Conservation (phyloP, 495 filamentous ascomycete species). For the Xylaria intraflava region DNA sequence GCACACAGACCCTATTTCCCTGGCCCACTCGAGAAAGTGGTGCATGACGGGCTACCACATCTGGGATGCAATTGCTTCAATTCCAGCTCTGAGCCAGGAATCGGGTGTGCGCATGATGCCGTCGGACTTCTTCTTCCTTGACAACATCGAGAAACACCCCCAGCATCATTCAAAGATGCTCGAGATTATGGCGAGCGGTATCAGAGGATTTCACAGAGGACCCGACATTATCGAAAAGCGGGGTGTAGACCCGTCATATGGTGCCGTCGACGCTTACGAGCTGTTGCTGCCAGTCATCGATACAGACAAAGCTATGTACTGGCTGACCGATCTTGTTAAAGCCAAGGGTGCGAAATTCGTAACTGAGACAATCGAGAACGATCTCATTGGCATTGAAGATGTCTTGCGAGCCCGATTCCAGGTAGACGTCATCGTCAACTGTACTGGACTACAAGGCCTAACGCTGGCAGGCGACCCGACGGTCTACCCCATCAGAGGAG, state of each 20-base stretch:
- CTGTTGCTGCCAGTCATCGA: slow-evolving; percentile 44
- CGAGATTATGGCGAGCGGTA: slow-evolving; percentile 30
- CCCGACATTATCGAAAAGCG: slow-evolving; percentile 32
- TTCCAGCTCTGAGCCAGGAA: slow-evolving; percentile 23
- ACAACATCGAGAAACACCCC: slow-evolving; percentile 28
- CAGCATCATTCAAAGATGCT: slow-evolving; percentile 32
- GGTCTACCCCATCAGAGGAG: slow-evolving; percentile 43
- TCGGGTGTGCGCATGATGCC: slow-evolving; percentile 38
- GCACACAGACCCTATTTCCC: slow-evolving; percentile 36
- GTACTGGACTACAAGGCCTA: slow-evolving; percentile 34
- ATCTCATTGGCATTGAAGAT: slow-evolving; percentile 37
- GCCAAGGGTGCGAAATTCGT: slow-evolving; percentile 40
- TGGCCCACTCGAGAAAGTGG: slow-evolving; percentile 38
- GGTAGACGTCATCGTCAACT: slow-evolving; percentile 45
- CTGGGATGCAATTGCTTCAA: slow-evolving; percentile 34
- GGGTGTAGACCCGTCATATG: slow-evolving; percentile 30
- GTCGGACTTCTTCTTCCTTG: slow-evolving; percentile 36
- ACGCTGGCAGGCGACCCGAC: slow-evolving; percentile 32
- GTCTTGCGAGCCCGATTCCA: slow-evolving; percentile 28
- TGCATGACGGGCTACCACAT: slow-evolving; percentile 39
- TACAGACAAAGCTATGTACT: slow-evolving; percentile 44
- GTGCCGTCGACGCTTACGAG: slow-evolving; percentile 44
- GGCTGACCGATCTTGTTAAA: slow-evolving; percentile 37
- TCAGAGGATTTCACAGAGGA: slow-evolving; percentile 34
- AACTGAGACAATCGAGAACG: slow-evolving; percentile 35